A percentile compares a stretch with the other conserved stretches of the same genome.
Evolutionary conservation across 768 basidiomycete genomes (phyloP).

Genomic region (Tylopilus sp.): DNA sequence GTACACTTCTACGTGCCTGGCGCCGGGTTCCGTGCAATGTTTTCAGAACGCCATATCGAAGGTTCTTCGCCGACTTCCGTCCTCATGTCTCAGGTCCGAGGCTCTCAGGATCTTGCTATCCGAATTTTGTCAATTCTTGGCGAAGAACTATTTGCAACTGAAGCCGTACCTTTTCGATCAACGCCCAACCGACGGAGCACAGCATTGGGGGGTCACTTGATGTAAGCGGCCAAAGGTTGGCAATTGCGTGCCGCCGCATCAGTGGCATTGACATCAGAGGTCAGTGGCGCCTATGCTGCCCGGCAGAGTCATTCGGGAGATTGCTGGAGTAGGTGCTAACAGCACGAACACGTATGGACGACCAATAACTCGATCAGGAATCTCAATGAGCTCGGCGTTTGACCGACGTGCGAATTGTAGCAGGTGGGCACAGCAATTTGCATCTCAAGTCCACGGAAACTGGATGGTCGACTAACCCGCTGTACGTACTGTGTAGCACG

Average conservation of each 20-base stretch:
- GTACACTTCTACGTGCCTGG: background rate
- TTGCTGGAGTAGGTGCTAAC: background rate
- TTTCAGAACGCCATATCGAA: background rate
- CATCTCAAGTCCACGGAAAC: conserved; percentile 13
- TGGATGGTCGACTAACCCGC: background rate
- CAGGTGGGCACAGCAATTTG: conserved; percentile 10
- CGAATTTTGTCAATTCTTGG: conserved; percentile 10
- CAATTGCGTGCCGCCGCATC: background rate
- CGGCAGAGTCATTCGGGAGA: background rate
- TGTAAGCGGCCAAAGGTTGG: background rate
- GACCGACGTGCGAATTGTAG: conserved; percentile 11
- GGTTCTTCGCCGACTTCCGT: background rate
- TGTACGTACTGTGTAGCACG: conserved; percentile 6
- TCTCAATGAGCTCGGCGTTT: conserved; percentile 1
- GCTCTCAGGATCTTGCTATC: background rate
- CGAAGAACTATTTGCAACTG: background rate
- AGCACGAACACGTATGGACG: background rate
- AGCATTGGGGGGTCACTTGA: conserved; percentile 11
- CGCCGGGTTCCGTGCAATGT: background rate
- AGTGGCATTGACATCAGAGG: conserved; percentile 3
- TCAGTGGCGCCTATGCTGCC: background rate
- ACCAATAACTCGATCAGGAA: background rate
- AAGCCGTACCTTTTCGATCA: conserved; percentile 10
- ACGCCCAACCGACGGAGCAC: conserved; percentile 13
- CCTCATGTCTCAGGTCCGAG: conserved; percentile 1